Evolutionary conservation across 1,139 yeast genomes (phyloP), one percentile per base, ranked within the genome.

Genomic region (Pichia sp.): DNA sequence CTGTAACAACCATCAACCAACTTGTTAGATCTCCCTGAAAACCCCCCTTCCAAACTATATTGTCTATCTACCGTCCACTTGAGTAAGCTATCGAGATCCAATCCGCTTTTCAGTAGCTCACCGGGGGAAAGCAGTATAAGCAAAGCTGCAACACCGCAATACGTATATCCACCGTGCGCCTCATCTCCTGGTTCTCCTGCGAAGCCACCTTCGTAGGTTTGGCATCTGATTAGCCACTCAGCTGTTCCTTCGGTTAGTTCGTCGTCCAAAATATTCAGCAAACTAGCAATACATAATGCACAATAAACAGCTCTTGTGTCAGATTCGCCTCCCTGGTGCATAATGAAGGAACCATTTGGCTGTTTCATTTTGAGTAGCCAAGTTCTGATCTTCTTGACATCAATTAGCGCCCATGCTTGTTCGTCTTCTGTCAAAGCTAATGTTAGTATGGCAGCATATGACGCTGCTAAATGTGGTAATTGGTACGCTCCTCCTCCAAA

Each of bases 81-180:
- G 3, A 70, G 42, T 23, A 82, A 58, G 6, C 41, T 43, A 0
- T 63, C 69, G 3, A 76, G 37, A 47, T 74, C 60, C 1, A 53
- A 33, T 4, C 27, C 20, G 13, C 51, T 53, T 7, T 26, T 16
- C 3, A 36, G 11, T 2, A 46, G 16, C 6, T 53, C 60, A 18
- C 41, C 27, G 38, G 63, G 60, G 37, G 66, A 51, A 39, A 66
- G 64, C 20, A 74, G 50, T 3, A 80, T 50, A 45, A 76, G 70
- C 31, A 84, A 62, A 10, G 84, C 70, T 0, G 96, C 95, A 8
- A 85, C 60, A 0, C 91, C 94, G 63, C 98, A 91, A 54, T 74
- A 93, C 0, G 97, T 77, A 56, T 91, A 91, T 0, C 98, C 99
- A 2, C 97, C 98, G 56, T 93, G 99, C 0, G 97, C 97, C 57